Evolutionary conservation across 2,329 filamentous ascomycete species (phyloP).

Genomic region (Fusarium sarcochroum): DNA sequence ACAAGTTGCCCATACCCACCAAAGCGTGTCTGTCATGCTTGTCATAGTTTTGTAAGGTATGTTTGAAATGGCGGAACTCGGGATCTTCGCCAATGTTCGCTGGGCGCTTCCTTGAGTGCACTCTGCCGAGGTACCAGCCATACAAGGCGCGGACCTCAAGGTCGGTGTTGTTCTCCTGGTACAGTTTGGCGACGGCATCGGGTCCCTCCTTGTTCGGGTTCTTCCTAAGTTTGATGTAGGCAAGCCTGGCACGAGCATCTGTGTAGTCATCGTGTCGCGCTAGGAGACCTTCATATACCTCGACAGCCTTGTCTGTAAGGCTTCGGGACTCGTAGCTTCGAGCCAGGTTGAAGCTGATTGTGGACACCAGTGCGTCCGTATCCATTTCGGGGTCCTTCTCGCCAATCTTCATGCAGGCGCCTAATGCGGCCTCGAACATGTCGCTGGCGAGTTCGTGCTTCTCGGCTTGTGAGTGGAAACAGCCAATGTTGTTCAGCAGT

Average conservation of each 20-base stretch:
- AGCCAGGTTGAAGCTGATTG: conserved; percentile 96
- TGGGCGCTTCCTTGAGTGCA: conserved; percentile 82
- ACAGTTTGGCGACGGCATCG: conserved; percentile 86
- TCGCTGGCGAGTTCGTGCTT: conserved; percentile 85
- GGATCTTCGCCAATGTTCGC: conserved; percentile 88
- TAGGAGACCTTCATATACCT: conserved; percentile 89
- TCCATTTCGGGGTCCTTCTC: conserved; percentile 83
- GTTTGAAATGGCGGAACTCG: conserved; percentile 95
- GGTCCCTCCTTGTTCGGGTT: conserved; percentile 88
- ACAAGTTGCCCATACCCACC: conserved; percentile 96
- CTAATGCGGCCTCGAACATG: conserved; percentile 92
- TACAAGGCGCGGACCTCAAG: conserved; percentile 93
- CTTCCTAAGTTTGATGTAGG: conserved; percentile 88
- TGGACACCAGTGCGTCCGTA: conserved; percentile 92
- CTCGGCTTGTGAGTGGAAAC: conserved; percentile 92
- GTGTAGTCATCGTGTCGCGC: conserved; percentile 91
- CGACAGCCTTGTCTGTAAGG: conserved; percentile 84
- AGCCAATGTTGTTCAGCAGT: conserved; percentile 96
- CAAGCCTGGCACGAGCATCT: conserved; percentile 88
- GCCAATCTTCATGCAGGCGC: conserved; percentile 85
- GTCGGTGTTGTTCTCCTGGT: conserved; percentile 86
- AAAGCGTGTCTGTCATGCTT: conserved; percentile 98
- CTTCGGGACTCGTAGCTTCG: conserved; percentile 91
- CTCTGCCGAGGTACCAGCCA: conserved; percentile 93
- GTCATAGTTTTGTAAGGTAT: conserved; percentile 92